Evolutionary conservation across 2,329 filamentous ascomycete genomes (phyloP), one percentile per base, ranked within the genome.

Genomic region (Helotiales sp.): DNA sequence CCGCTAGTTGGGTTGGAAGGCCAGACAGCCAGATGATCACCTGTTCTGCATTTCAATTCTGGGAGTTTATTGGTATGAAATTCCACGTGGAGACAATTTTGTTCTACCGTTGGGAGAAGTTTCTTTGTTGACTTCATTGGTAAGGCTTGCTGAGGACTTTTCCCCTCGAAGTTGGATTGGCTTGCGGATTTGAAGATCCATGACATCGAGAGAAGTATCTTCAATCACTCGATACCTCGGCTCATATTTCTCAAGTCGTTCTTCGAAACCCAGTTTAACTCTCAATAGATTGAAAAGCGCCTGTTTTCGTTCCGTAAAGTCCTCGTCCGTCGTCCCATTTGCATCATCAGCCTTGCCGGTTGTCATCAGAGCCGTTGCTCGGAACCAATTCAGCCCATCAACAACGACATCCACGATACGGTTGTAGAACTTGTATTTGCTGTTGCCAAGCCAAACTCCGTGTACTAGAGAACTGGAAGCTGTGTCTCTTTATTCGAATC

Each of bases 21-120:
- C 73, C 73, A 75, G 2, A 75, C 22, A 49, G 67, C 70, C 1
- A 75, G 49, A 50, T 75, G 73, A 62, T 75, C 73, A 2, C 73
- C 73, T 32, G 73, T 75, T 28, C 67, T 72, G 64, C 74, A 75
- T 47, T 71, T 71, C 13, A 75, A n/a, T 32, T 71, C 67, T 13
- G 71, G 69, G 20, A 57, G 63, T 3, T 67, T 50, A 28, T 34
- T 62, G 13, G 66, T 61, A 24, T 74, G 71, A 17, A 75, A 22
- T 17, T 75, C 72, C 13, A 75, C 13, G 50, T 74, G 72, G n/a
- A 75, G 52, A 49, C 71, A 74, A 34, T 67, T 71, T 6, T 68
- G 64, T n/a, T 73, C 67, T 5, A 59, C n/a, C 6, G 63, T 67
- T 3, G 47, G 30, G 17, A 73, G 45, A 5, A 74, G 64, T 24